phyloP scores from a whole-genome alignment of 2,329 filamentous ascomycete species.

The Talaromyces marneffei region DNA sequence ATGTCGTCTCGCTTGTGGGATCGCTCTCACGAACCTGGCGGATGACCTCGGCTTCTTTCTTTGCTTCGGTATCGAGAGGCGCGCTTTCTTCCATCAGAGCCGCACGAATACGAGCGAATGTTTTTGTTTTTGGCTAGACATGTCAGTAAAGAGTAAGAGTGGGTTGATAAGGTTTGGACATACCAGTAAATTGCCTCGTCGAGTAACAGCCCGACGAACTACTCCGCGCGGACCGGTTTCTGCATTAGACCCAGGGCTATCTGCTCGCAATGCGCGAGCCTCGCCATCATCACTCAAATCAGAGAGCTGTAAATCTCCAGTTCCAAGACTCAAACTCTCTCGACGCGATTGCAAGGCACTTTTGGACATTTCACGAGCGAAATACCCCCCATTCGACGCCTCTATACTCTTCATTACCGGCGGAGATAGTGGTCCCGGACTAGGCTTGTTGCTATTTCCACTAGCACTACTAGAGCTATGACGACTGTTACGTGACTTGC shows the following conservation, averaged over 20 bases:
- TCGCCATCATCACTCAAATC: slow-evolving; percentile 76
- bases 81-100: slow-evolving; percentile 82
- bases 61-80: slow-evolving; percentile 80
- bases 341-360: slow-evolving; percentile 56
- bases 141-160: slow-evolving; percentile 15
- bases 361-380: slow-evolving; percentile 47
- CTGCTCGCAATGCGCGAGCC: slow-evolving; percentile 29
- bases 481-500: slow-evolving; percentile 53
- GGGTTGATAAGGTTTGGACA: slow-evolving; percentile 26
- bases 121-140: slow-evolving; percentile 83
- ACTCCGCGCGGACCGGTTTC: slow-evolving; percentile 63
- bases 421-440: slow-evolving; percentile 69
- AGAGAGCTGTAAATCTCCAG: slow-evolving; percentile 77
- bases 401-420: slow-evolving; percentile 57
- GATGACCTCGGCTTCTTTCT: slow-evolving; percentile 90
- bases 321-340: slow-evolving; percentile 85
- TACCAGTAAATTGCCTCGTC: slow-evolving; percentile 83
- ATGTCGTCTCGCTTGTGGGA: slow-evolving; percentile 49
- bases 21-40: slow-evolving; percentile 91
- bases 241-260: slow-evolving; percentile 48
- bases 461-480: slow-evolving; percentile 66
- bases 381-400: slow-evolving; percentile 48
- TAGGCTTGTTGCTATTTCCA: slow-evolving; percentile 63
- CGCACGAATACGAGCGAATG: slow-evolving; percentile 86
- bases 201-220: slow-evolving; percentile 73